Percentiles rank a stretch among this genome's conserved stretches.
Evolutionary conservation across 371 early-diverging fungal species (phyloP).

Genomic region (Spraguea lophii): DNA sequence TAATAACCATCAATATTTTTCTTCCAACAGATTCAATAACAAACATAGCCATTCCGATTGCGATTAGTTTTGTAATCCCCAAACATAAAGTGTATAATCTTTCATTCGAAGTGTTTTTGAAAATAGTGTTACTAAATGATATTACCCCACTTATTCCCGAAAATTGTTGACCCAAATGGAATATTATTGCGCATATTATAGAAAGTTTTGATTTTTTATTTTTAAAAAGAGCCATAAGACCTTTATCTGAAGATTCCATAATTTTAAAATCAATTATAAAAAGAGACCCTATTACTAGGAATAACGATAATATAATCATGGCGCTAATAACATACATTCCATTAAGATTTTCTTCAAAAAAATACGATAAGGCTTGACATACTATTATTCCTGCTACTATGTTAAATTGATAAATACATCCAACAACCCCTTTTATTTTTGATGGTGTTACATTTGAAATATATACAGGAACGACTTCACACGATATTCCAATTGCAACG

Average conservation of each 20-base stretch:
- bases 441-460: slow-evolving; percentile 7
- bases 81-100: background rate
- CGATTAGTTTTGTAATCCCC: slow-evolving; percentile 1
- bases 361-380: slow-evolving; percentile 4
- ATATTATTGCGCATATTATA: slow-evolving; percentile 2
- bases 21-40: slow-evolving; percentile 20
- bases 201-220: slow-evolving; percentile 7
- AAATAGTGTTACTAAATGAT: slow-evolving; percentile 5
- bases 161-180: slow-evolving; percentile 24
- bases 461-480: slow-evolving; percentile 24
- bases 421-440: slow-evolving; percentile 7
- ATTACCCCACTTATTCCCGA: slow-evolving; percentile 19
- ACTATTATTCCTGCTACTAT: slow-evolving; percentile 21
- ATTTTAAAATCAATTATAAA: background rate
- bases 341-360: background rate
- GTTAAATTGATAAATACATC: slow-evolving; percentile 12
- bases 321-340: background rate
- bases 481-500: slow-evolving; percentile 19
- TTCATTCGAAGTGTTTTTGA: background rate
- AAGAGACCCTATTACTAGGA: slow-evolving; percentile 5
- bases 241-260: background rate
- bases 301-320: background rate
- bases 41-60: background rate
- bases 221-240: slow-evolving; percentile 7
- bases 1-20: slow-evolving; percentile 16